Conservation (phyloP, 306 rosid species). For the Inga oerstediana region DNA sequence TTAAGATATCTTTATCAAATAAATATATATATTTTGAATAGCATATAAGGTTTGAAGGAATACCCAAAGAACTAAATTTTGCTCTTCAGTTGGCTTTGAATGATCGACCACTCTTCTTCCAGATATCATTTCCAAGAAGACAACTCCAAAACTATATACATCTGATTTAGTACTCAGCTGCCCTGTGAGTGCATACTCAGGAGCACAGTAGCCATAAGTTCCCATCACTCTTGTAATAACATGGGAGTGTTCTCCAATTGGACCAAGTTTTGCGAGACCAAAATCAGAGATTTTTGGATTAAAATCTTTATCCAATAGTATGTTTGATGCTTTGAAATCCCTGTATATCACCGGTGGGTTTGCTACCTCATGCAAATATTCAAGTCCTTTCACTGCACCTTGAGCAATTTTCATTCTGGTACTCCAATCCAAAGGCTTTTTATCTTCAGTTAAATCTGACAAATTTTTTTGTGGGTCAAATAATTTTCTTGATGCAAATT, state of each 20-base stretch:
- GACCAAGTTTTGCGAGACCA: conserved; percentile 95
- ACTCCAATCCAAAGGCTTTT: conserved; percentile 71
- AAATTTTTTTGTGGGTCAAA: conserved; percentile 24
- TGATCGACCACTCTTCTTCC: conserved; percentile 87
- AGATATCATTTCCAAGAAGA: conserved; percentile 81
- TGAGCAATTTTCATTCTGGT: conserved; percentile 87
- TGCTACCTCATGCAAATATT: conserved; percentile 81
- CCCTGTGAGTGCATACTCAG: conserved; percentile 89
- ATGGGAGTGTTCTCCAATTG: conserved; percentile 82
- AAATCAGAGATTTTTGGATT: conserved; percentile 89
- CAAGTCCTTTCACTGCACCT: conserved; percentile 91
- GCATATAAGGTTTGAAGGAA: conserved; percentile 24
- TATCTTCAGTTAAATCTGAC: conserved; percentile 48
- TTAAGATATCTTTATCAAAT: background rate
- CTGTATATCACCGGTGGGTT: conserved; percentile 88
- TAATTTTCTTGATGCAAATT: background rate
- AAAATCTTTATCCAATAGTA: conserved; percentile 74
- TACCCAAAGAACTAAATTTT: conserved; percentile 83
- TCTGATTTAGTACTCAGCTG: conserved; percentile 80
- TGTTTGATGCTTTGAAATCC: conserved; percentile 89
- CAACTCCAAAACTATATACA: conserved; percentile 87
- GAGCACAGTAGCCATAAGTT: conserved; percentile 95
- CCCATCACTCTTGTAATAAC: conserved; percentile 99
- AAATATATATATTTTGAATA: background rate
- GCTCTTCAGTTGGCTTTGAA: conserved; percentile 64